Base-by-base conservation (phyloP, 805 yeast genomes). In the Saccharomycopsis sp. region DNA sequence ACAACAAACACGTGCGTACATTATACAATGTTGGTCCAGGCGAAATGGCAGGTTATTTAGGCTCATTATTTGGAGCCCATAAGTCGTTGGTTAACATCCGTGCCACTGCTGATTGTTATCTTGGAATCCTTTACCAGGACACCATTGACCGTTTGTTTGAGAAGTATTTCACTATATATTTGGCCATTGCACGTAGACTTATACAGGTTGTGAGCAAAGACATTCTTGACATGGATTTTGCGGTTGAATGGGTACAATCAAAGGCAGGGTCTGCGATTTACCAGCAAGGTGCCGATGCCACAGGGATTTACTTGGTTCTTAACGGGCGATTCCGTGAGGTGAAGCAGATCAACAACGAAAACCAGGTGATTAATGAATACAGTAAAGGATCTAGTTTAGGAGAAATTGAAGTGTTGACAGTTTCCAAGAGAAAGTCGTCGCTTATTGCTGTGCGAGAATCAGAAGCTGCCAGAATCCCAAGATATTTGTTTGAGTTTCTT, bases 341-440 rank as follows among this genome's bases (percentile, higher is more conserved):
- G 19, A 69, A 64, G 53, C 54, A 62, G 59, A 17, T 59, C 61
- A 57, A 63, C 15, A 61, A 58, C 15, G 59, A 62, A 29, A 63
- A 67, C 15, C 64, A 61, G 9, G 73, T 83, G 1, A 64, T 85
- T 15, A 88, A 87, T 1, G 99, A 93, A 68, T 85, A 83, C 66
- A 97, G 97, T 1, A 96, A 91, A 69, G 97, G 97, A 3, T 96
- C 90, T 65, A 87, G 96, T 47, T 80, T 94, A 60, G 99, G 98
- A 2, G 98, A 93, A 71, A 86, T 94, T 7, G 99, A 93, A 70
- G 97, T 93, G 2, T 76, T 93, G 62, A 90, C 96, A 0, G 90
- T 90, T 12, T 79, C 86, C 9, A 78, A 84, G 58, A 79, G 96
- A 68, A 78, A 82, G 2, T 78, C 78, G 53, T 84, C 92, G 0